Evolutionary conservation across 352 stramenopile species (phyloP).

Genomic region (Phytophthora cactorum): DNA sequence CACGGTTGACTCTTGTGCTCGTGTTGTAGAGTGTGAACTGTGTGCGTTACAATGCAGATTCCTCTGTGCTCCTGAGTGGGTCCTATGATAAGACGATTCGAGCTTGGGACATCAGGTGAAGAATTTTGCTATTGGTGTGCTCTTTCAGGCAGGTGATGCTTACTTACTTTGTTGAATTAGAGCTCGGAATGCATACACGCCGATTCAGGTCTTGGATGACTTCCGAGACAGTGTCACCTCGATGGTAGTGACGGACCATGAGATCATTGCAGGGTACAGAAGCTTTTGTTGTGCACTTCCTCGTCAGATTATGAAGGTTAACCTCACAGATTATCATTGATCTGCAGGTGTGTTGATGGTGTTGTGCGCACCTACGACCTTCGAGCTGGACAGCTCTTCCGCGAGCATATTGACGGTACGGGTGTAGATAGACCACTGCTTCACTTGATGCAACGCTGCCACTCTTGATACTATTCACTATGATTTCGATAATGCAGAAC

Average conservation of each 20-base stretch:
- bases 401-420: conserved; percentile 79
- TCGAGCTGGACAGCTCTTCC: conserved; percentile 63
- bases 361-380: conserved; percentile 87
- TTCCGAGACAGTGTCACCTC: conserved; percentile 91
- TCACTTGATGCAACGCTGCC: not conserved
- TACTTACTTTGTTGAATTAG: conserved; percentile 31
- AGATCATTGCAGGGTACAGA: conserved; percentile 77
- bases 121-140: not conserved
- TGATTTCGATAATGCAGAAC: conserved; percentile 46
- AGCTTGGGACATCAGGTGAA: conserved; percentile 76
- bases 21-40: conserved; percentile 80
- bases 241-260: conserved; percentile 74
- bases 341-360: conserved; percentile 81
- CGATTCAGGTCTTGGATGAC: conserved; percentile 88
- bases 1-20: not conserved
- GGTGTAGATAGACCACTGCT: not conserved
- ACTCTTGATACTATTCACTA: not conserved
- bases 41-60: conserved; percentile 81
- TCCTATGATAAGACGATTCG: conserved; percentile 91
- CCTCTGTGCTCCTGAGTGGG: conserved; percentile 80
- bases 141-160: conserved; percentile 3
- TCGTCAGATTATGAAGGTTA: not conserved
- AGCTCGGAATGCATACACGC: conserved; percentile 72
- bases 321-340: not conserved
- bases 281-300: conserved; percentile 5